These are phyloP conservation scores for Trichoderma sp. DNA, from an alignment of 2,329 filamentous ascomycete genomes.

Conservation along the genomic window DNA sequence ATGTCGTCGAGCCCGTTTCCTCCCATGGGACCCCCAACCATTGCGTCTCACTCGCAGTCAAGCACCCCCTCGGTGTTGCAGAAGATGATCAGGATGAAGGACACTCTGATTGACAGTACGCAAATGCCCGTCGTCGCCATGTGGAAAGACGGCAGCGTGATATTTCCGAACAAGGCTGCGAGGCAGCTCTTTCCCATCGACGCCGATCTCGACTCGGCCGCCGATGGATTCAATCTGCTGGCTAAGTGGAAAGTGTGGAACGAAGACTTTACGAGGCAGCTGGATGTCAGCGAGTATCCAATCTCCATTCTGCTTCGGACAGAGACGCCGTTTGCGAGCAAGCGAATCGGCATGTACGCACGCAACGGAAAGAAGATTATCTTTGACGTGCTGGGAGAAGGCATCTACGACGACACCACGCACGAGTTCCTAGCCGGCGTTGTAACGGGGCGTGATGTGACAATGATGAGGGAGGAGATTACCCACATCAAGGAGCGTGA, in stretches of 20 bases:
- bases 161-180: slow-evolving; percentile 71
- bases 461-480: slow-evolving; percentile 68
- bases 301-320: slow-evolving; percentile 66
- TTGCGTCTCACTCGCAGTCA: slow-evolving; percentile 53
- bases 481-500: slow-evolving; percentile 69
- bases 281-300: slow-evolving; percentile 65
- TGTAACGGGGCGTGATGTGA: slow-evolving; percentile 72
- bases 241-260: slow-evolving; percentile 63
- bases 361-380: slow-evolving; percentile 54
- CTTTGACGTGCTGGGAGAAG: slow-evolving; percentile 68
- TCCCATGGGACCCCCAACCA: slow-evolving; percentile 65
- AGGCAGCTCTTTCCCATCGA: slow-evolving; percentile 53
- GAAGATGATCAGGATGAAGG: slow-evolving; percentile 75
- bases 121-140: slow-evolving; percentile 74
- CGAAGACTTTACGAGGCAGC: slow-evolving; percentile 63
- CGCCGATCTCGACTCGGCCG: slow-evolving; percentile 44
- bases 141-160: slow-evolving; percentile 78
- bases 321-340: slow-evolving; percentile 59
- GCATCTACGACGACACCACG: slow-evolving; percentile 65
- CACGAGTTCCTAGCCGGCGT: slow-evolving; percentile 75
- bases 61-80: slow-evolving; percentile 67
- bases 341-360: slow-evolving; percentile 66
- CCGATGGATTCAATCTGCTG: slow-evolving; percentile 60
- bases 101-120: slow-evolving; percentile 74
- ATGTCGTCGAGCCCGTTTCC: slow-evolving; percentile 64